Conservation (phyloP, 2,329 filamentous ascomycete genomes). For the Aspergillus sp. region DNA sequence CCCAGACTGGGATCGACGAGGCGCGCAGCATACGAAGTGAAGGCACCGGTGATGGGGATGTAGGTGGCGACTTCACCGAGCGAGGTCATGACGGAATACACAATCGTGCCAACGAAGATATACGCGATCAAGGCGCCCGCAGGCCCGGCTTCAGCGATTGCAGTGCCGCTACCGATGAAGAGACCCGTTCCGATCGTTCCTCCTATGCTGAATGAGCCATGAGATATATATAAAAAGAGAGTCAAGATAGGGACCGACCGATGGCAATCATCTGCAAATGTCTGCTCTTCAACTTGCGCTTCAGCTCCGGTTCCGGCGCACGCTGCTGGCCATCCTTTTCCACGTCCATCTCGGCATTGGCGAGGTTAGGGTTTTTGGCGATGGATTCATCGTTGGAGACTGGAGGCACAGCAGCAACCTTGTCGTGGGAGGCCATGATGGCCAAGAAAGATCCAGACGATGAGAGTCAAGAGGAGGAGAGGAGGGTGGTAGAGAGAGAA, state of each 20-base stretch:
- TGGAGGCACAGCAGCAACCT: no score
- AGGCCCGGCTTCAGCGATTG: conserved; percentile 60
- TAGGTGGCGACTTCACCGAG: conserved; percentile 69
- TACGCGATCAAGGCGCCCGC: conserved; percentile 65
- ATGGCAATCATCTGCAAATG: conserved; percentile 99
- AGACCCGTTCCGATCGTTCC: conserved; percentile 70
- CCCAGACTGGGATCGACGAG: conserved; percentile 70
- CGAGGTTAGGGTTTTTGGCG: no score
- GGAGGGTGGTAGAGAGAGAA: no score
- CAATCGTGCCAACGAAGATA: conserved; percentile 63
- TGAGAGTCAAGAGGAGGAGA: no score
- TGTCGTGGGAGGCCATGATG: no score
- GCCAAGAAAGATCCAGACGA: no score
- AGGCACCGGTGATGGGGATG: conserved; percentile 71
- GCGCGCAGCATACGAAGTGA: conserved; percentile 70
- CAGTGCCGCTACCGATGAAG: conserved; percentile 63
- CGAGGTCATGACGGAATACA: conserved; percentile 70
- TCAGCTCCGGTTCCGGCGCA: conserved; percentile 48
- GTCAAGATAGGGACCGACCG: conserved; percentile 53
- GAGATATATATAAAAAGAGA: not conserved
- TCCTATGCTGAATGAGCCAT: conserved; percentile 23
- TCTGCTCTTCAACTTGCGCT: conserved; percentile 74
- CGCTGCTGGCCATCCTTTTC: conserved; percentile 32
- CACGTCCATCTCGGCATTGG: conserved; percentile 18
- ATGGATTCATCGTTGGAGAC: no score